A percentile compares a stretch with the other conserved stretches of the same genome.
phyloP scores from a whole-genome alignment of 2,329 filamentous ascomycete species.

The Emmonsiellopsis sp. region DNA sequence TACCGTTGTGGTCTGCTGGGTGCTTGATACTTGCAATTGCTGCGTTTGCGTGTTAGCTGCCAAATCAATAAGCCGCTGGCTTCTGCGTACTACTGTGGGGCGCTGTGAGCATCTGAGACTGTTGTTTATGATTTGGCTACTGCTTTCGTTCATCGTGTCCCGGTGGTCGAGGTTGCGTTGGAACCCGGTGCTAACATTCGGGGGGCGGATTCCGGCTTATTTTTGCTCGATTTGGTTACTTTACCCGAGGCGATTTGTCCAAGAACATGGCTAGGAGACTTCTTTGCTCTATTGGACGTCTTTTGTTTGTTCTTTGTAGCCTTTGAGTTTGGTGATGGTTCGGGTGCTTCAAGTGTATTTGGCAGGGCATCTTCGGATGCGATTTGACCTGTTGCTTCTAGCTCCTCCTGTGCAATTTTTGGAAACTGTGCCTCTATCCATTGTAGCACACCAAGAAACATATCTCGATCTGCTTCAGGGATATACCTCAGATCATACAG shows the following conservation, averaged over 20 bases:
- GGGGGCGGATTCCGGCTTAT: neutral
- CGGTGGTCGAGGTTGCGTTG: neutral
- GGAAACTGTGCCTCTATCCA: conserved; percentile 4
- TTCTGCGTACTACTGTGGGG: neutral
- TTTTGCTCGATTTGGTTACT: neutral
- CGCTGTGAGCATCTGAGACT: neutral
- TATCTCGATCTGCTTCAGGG: neutral
- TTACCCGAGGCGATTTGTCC: neutral
- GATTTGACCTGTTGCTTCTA: neutral
- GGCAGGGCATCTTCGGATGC: neutral
- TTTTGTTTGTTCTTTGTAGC: neutral
- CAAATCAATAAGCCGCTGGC: conserved; percentile 1
- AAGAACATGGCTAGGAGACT: neutral
- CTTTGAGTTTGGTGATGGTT: neutral
- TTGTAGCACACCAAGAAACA: neutral
- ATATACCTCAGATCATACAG: neutral
- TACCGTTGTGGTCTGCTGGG: no score
- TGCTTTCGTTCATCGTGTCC: neutral
- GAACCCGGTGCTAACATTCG: neutral
- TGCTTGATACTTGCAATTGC: neutral
- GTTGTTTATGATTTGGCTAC: neutral
- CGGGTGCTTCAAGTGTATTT: neutral
- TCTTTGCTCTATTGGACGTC: neutral
- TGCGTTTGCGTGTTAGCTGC: neutral
- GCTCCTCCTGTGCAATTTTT: conserved; percentile 1